Conservation (phyloP, 148 eudicot species). For the Diospyros kaki region DNA sequence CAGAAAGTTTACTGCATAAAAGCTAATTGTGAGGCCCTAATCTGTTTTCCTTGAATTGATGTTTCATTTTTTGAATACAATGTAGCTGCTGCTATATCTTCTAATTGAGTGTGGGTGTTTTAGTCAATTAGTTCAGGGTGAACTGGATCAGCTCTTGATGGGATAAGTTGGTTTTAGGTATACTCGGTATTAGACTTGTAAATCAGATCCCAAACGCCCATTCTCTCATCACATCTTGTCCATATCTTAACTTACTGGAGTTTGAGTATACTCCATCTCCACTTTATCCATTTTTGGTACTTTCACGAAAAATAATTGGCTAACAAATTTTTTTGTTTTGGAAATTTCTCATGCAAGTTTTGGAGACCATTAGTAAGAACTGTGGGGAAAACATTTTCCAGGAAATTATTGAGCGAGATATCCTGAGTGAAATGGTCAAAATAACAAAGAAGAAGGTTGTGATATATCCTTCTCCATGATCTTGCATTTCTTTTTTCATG, state of each 20-base stretch:
- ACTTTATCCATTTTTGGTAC: no score
- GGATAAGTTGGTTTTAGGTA: no score
- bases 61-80: not conserved
- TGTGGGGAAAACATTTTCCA: conserved; percentile 86
- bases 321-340: no score
- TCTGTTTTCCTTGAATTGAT: no score
- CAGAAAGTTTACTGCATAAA: no score
- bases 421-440: conserved; percentile 8
- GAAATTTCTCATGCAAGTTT: no score
- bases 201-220: not conserved
- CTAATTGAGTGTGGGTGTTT: no score
- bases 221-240: not conserved
- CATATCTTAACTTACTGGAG: not conserved
- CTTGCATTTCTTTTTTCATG: not conserved
- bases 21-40: not conserved
- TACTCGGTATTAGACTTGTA: not conserved
- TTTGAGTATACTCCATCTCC: no score
- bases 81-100: not conserved
- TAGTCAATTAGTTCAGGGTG: no score
- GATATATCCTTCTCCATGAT: no score
- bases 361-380: conserved; percentile 50
- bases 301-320: no score
- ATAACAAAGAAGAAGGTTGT: no score
- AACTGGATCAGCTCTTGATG: not conserved
- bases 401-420: conserved; percentile 80